Evolutionary conservation across 441 rosid genomes (phyloP).

Genomic region (Jatropha podagrica): DNA sequence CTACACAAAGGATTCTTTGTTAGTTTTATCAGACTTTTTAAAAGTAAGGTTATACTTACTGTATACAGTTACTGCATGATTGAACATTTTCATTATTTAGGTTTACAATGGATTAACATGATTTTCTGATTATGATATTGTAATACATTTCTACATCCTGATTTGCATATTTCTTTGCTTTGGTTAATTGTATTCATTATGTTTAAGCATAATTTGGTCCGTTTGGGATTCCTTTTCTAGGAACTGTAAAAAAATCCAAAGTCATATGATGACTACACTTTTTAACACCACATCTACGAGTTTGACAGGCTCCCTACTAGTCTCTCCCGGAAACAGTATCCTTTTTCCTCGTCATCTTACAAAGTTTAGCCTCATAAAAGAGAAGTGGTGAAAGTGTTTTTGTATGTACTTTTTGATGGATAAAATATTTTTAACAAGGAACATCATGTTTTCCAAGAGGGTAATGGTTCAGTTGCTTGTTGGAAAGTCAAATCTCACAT

Average conservation of each 20-base stretch:
- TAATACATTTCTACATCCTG: not conserved
- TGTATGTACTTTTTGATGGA: not conserved
- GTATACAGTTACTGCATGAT: not conserved
- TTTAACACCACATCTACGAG: not conserved
- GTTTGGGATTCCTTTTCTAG: not conserved
- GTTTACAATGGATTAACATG: not conserved
- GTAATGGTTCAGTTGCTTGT: not conserved
- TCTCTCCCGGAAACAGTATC: not conserved
- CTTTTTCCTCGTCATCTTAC: not conserved
- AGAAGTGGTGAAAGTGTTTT: not conserved
- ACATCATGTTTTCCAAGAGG: not conserved
- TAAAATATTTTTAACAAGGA: not conserved
- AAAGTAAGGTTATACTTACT: slow-evolving; percentile 48
- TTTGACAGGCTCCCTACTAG: not conserved
- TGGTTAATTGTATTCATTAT: not conserved
- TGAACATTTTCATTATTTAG: not conserved
- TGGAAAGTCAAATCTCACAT: not conserved
- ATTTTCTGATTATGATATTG: not conserved
- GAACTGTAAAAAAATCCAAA: not conserved
- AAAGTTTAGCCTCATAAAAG: not conserved
- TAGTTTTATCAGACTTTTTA: slow-evolving; percentile 65
- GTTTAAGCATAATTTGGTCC: not conserved
- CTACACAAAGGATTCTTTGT: slow-evolving; percentile 61
- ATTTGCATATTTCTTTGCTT: not conserved
- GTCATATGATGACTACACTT: not conserved